Conservation (phyloP, 768 basidiomycete species). For the Ephemerocybe angulata region DNA sequence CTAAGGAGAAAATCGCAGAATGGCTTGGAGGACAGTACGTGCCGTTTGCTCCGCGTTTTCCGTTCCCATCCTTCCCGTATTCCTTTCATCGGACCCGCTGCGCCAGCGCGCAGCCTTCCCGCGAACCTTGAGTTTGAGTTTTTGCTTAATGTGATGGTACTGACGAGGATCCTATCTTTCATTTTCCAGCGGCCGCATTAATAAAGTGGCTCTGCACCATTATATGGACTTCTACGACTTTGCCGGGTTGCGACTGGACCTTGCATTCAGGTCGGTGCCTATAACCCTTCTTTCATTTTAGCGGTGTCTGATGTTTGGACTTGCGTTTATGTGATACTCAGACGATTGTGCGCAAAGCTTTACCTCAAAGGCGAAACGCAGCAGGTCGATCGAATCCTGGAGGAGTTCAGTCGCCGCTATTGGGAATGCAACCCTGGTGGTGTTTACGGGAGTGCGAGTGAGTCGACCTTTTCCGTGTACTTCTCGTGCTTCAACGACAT, state of each 20-base stretch:
- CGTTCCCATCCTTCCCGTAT: not conserved
- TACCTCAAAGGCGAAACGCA: slow-evolving; percentile 96
- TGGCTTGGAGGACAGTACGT: slow-evolving; percentile 93
- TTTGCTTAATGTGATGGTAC: slow-evolving; percentile 9
- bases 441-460: slow-evolving; percentile 83
- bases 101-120: not conserved
- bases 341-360: slow-evolving; percentile 86
- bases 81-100: not conserved
- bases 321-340: slow-evolving; percentile 24
- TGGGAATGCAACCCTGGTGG: slow-evolving; percentile 85
- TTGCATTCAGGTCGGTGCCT: slow-evolving; percentile 76
- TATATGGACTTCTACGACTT: slow-evolving; percentile 94
- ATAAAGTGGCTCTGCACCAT: slow-evolving; percentile 67
- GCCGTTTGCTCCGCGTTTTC: not conserved
- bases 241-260: slow-evolving; percentile 71
- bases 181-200: slow-evolving; percentile 65
- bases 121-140: slow-evolving; percentile 5
- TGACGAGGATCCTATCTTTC: not conserved
- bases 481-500: no score
- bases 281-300: slow-evolving; percentile 5
- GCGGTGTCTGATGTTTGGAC: not conserved
- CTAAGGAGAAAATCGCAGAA: slow-evolving; percentile 91
- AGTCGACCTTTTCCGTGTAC: slow-evolving; percentile 36
- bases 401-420: slow-evolving; percentile 85
- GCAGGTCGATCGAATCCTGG: slow-evolving; percentile 94